These are phyloP conservation scores for Trichoderma guizhouense DNA, from an alignment of 2,329 filamentous ascomycete species.

Conservation along the genomic window DNA sequence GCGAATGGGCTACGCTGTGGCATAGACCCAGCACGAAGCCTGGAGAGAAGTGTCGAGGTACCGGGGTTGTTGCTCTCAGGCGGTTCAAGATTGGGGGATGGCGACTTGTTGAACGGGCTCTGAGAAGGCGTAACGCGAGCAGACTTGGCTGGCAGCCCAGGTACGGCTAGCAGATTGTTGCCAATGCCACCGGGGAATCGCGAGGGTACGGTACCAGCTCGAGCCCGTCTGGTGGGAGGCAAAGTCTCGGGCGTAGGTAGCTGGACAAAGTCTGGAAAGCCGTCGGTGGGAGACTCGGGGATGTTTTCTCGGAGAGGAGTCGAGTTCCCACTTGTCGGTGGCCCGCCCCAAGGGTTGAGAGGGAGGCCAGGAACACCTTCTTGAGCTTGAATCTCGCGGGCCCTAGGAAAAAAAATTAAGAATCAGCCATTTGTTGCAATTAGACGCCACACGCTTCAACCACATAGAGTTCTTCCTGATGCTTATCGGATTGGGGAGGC, in stretches of 20 bases:
- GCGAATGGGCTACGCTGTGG: constrained; percentile 75
- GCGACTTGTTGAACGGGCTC: constrained; percentile 73
- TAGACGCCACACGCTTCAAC: neutral
- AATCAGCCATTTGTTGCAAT: neutral
- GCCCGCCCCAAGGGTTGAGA: constrained; percentile 84
- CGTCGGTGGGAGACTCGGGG: constrained; percentile 92
- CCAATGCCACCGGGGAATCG: constrained; percentile 73
- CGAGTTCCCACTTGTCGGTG: constrained; percentile 92
- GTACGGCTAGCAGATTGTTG: constrained; percentile 55
- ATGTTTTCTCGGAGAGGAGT: constrained; percentile 96
- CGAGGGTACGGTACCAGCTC: constrained; percentile 94
- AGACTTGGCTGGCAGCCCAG: constrained; percentile 66
- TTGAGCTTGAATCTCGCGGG: constrained; percentile 94
- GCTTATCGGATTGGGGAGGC: neutral
- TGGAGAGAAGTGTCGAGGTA: constrained; percentile 74
- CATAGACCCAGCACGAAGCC: constrained; percentile 89
- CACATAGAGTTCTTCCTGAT: neutral
- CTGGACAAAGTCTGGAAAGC: constrained; percentile 84
- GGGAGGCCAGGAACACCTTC: constrained; percentile 73
- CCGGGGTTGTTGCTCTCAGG: constrained; percentile 39
- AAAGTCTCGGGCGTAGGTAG: constrained; percentile 63
- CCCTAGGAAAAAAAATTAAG: constrained; percentile 49
- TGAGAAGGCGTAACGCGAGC: constrained; percentile 82
- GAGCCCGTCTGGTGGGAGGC: constrained; percentile 71
- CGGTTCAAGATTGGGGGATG: constrained; percentile 52